Conservation (phyloP, 306 rosid species). For the Acacia confusa region DNA sequence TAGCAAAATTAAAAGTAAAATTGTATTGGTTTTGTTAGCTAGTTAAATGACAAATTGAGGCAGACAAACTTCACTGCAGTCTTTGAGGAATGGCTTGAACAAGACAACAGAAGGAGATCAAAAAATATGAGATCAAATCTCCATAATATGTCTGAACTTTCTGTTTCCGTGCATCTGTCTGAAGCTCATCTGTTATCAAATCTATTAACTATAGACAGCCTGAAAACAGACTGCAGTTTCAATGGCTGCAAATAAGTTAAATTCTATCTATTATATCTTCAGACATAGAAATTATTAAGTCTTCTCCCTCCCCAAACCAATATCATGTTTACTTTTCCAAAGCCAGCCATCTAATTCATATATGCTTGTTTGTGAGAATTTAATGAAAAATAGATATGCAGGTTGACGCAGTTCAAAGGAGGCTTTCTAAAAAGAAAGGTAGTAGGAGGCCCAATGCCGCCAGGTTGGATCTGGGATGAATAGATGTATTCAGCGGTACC, state of each 20-base stretch:
- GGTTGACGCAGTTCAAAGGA: neutral
- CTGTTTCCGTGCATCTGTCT: neutral
- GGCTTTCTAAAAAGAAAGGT: neutral
- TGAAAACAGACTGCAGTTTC: neutral
- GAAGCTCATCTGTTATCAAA: neutral
- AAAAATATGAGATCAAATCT: neutral
- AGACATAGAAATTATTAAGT: neutral
- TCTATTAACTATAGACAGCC: neutral
- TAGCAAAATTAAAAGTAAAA: neutral
- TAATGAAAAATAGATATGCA: neutral
- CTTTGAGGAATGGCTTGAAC: neutral
- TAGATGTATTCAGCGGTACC: too few species aligned
- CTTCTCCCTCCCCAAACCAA: neutral
- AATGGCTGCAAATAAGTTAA: neutral
- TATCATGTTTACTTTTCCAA: neutral
- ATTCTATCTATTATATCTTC: neutral
- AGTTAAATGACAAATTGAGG: neutral
- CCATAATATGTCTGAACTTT: neutral
- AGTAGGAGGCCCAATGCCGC: too few species aligned
- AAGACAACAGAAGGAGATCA: neutral
- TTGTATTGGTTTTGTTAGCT: neutral
- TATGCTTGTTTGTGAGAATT: neutral
- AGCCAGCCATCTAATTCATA: neutral
- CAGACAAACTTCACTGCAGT: neutral
- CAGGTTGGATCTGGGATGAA: too few species aligned